phyloP scores from a whole-genome alignment of 768 basidiomycete genomes.

The Pisolithus tinctorius region DNA sequence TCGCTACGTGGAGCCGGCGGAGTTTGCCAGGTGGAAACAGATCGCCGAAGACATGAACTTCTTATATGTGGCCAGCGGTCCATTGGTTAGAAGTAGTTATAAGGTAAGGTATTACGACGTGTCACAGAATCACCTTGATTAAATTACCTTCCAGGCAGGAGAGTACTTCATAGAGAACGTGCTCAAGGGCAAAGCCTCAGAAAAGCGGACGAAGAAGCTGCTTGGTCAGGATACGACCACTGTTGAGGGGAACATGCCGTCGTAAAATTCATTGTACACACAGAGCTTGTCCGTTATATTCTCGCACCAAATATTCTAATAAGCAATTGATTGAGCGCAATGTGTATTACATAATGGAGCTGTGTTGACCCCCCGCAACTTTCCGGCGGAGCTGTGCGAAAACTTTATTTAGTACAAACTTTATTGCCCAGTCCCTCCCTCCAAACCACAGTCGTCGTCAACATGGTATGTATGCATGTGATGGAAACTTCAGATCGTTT shows the following conservation, averaged over 20 bases:
- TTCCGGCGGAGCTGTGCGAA: constrained; percentile 13
- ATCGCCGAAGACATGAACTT: constrained; percentile 93
- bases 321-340: no score
- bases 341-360: not conserved
- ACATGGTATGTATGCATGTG: constrained; percentile 17
- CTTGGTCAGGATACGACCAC: constrained; percentile 15
- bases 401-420: constrained; percentile 20
- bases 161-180: constrained; percentile 95
- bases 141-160: constrained; percentile 58
- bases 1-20: constrained; percentile 88
- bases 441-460: constrained; percentile 3
- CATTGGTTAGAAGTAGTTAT: constrained; percentile 92
- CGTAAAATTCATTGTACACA: not conserved
- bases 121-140: not conserved
- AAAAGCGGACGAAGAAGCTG: constrained; percentile 33
- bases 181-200: constrained; percentile 50
- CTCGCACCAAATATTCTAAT: no score
- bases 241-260: not conserved
- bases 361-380: not conserved
- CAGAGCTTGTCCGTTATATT: not conserved
- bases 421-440: constrained; percentile 6
- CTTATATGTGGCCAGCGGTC: constrained; percentile 95
- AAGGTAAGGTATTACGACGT: constrained; percentile 54
- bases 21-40: constrained; percentile 88
- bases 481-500: not conserved